Base-by-base conservation (phyloP, 192 early-diverging fungal genomes). In the Rhizophagus prolifer region DNA sequence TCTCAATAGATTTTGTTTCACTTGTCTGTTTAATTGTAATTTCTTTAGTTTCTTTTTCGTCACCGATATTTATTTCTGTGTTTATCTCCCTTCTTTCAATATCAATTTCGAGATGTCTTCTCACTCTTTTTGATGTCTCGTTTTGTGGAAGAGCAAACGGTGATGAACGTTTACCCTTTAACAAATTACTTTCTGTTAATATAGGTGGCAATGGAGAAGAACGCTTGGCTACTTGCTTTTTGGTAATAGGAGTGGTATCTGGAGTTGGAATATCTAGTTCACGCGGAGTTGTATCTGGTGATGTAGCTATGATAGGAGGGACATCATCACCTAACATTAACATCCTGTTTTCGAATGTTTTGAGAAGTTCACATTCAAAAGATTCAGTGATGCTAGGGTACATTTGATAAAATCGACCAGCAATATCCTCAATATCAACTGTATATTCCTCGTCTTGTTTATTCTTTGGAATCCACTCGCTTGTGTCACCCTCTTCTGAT, bases 331-430 rank as follows among this genome's bases (percentile, higher is more conserved):
- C 50, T 21, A 54, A 54, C 14, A 54, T 21, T 19, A 21, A 54
- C 50, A 54, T 54, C 19, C 50, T 54, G 4, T 54, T 21, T 54
- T 54, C 50, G 16, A 21, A 4, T 6, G 50, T 54, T 21, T 54
- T 54, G 50, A n/a, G 14, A 54, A 54, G 50, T 54, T 54, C 50
- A 21, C 50, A 54, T 1, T 6, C 19, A 54, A 54, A 6, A 54
- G 50, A 54, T 54, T 19, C 50, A 19, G 50, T 54, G 19, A 66
- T 66, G 13, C 31, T 28, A 28, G 64, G 26, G 16, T 7, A 66
- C 23, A 36, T 66, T 34, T 12, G 16, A 66, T 66, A 66, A 30
- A 66, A 66, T 66, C 64, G 26, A 19, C 64, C 64, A n/a, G 64
- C 64, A 36, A 66, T 36, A 66, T 66, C 64, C 4, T n/a, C 16